These are phyloP conservation scores for Auricularia sp. DNA, from an alignment of 768 basidiomycete genomes.

Conservation along the genomic window DNA sequence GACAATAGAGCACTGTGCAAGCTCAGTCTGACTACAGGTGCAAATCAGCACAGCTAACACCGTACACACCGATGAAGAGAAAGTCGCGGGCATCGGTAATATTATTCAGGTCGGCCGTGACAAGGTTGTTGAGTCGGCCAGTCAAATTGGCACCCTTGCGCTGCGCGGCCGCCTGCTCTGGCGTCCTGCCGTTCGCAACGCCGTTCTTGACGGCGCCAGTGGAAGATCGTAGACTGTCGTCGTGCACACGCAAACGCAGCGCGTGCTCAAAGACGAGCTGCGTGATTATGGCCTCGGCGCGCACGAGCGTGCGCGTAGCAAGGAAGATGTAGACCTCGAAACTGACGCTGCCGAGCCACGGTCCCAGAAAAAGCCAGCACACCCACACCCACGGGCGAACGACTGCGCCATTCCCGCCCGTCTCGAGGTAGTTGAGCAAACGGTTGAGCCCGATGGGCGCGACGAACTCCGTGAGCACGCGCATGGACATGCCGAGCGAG, in stretches of 20 bases:
- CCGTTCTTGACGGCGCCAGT: not conserved
- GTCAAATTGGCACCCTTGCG: conserved; percentile 16
- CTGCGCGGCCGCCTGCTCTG: not conserved
- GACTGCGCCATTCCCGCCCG: conserved; percentile 22
- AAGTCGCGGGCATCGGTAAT: conserved; percentile 25
- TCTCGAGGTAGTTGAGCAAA: conserved; percentile 24
- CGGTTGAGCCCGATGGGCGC: not conserved
- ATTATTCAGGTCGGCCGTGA: conserved; percentile 27
- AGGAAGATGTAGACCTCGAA: conserved; percentile 19
- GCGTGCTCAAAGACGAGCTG: conserved; percentile 29
- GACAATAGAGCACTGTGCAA: not conserved
- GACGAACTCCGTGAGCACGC: not conserved
- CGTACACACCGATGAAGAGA: conserved; percentile 16
- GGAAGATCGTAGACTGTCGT: conserved; percentile 12
- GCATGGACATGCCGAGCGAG: not conserved
- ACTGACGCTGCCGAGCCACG: conserved; percentile 13
- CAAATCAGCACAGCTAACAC: conserved; percentile 8
- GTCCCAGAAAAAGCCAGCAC: conserved; percentile 12
- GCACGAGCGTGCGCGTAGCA: conserved; percentile 14
- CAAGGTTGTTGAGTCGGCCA: conserved; percentile 30
- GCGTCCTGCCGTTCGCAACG: not conserved
- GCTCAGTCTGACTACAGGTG: not conserved
- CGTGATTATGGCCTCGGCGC: conserved; percentile 27
- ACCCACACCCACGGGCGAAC: conserved; percentile 39
- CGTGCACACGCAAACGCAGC: conserved; percentile 25